Evolutionary conservation across 1,284 basidiomycete genomes (phyloP).

Genomic region (Rhodotorula sp.): DNA sequence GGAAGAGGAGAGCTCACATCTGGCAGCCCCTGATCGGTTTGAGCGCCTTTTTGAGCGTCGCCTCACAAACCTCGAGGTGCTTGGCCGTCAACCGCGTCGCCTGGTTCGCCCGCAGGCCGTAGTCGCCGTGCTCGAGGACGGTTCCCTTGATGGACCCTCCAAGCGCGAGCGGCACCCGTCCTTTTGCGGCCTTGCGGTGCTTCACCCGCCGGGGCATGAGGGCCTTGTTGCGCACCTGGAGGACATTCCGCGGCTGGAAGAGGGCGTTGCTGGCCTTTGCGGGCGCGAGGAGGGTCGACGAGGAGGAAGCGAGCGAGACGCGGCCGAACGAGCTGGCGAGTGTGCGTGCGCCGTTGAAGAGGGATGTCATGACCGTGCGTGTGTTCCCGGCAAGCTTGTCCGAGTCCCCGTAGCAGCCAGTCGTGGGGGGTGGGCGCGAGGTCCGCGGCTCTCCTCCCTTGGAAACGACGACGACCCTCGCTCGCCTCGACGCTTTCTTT

Average conservation of each 20-base stretch:
- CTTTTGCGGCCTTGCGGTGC: conserved; percentile 45
- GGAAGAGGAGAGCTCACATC: conserved; percentile 50
- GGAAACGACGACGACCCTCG: no score
- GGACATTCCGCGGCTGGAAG: conserved; percentile 17
- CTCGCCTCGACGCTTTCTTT: no score
- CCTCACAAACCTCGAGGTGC: conserved; percentile 81
- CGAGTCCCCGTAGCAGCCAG: neutral
- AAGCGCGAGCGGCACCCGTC: conserved; percentile 44
- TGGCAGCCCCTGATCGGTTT: conserved; percentile 88
- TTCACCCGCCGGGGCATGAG: conserved; percentile 42
- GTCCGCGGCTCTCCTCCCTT: neutral
- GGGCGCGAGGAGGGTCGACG: conserved; percentile 7
- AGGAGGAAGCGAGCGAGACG: conserved; percentile 5
- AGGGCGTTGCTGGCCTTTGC: neutral
- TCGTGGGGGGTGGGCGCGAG: neutral
- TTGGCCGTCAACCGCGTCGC: conserved; percentile 85
- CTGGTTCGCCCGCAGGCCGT: conserved; percentile 83
- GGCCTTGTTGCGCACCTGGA: conserved; percentile 40
- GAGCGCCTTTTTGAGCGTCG: conserved; percentile 84
- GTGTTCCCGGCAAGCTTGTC: no score
- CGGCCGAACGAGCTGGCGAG: conserved; percentile 16
- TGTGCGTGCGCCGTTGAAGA: conserved; percentile 7
- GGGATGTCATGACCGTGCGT: conserved; percentile 7
- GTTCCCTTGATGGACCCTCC: conserved; percentile 94
- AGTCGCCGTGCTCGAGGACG: conserved; percentile 85